A percentile compares a stretch with the other conserved stretches of the same genome.
Evolutionary conservation across 371 early-diverging fungal genomes (phyloP).

Genomic region (Entomophthora muscae): DNA sequence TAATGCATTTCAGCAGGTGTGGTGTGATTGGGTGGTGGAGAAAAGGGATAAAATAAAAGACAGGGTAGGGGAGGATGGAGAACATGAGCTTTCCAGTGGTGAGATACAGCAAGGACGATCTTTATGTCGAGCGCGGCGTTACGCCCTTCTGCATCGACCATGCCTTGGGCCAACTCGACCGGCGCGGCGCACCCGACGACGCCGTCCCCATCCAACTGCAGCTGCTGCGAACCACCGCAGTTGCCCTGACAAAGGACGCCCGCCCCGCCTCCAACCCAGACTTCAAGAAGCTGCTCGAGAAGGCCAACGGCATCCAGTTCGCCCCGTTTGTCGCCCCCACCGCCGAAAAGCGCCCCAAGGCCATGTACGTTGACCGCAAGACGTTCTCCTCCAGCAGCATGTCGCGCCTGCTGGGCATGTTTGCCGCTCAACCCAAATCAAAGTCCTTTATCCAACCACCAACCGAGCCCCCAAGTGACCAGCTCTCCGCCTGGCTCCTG

Average conservation of each 20-base stretch:
- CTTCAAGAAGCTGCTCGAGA: background rate
- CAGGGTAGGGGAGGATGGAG: too few relatives aligned
- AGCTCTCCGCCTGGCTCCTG: background rate
- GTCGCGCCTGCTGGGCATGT: background rate
- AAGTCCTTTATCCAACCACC: background rate
- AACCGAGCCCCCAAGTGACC: background rate
- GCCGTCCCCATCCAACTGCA: background rate
- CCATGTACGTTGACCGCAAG: background rate
- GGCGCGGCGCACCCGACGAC: background rate
- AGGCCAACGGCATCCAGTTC: background rate
- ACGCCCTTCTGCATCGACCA: background rate
- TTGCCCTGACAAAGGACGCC: background rate
- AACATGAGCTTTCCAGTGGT: background rate
- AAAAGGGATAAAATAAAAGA: too few relatives aligned
- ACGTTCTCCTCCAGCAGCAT: background rate
- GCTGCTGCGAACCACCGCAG: background rate
- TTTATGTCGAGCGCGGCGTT: background rate
- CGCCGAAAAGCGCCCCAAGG: background rate
- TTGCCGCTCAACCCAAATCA: background rate
- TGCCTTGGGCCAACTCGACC: background rate
- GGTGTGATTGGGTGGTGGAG: too few relatives aligned
- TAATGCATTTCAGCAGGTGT: too few relatives aligned
- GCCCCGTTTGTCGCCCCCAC: background rate
- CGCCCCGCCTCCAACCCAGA: background rate
- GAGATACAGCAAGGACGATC: background rate